A percentile compares a stretch with the other conserved stretches of the same genome.
Evolutionary conservation across 331 rosid genomes (phyloP).

Genomic region (Rhamnella rubrinervis): DNA sequence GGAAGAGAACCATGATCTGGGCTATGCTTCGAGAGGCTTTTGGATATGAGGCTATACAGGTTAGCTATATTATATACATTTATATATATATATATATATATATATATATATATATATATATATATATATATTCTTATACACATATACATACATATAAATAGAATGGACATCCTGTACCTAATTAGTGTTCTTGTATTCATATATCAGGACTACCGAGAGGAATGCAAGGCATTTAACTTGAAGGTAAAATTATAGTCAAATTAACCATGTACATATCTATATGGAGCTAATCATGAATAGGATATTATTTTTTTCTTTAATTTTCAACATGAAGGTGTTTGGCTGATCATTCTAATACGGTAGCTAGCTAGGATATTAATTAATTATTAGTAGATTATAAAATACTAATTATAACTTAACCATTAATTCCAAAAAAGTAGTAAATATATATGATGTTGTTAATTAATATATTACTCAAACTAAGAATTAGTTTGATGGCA

Average conservation of each 20-base stretch:
- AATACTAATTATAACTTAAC: too few relatives aligned
- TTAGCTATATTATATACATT: not conserved
- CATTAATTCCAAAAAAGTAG: too few relatives aligned
- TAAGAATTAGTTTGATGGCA: not conserved
- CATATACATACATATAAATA: not conserved
- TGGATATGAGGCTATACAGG: slow-evolving; percentile 50
- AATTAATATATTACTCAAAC: too few relatives aligned
- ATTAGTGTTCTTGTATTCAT: too few relatives aligned
- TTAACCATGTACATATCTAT: not conserved
- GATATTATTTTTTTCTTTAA: too few relatives aligned
- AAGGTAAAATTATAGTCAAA: slow-evolving; percentile 22
- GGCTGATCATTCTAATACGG: too few relatives aligned
- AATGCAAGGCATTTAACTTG: slow-evolving; percentile 28
- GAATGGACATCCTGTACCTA: not conserved
- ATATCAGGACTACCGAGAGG: slow-evolving; percentile 28
- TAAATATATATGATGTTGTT: too few relatives aligned
- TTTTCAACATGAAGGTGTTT: too few relatives aligned
- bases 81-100: not conserved
- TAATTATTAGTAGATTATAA: too few relatives aligned
- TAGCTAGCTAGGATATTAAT: too few relatives aligned
- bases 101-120: not conserved
- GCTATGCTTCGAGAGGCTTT: slow-evolving; percentile 74
- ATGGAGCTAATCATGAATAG: too few relatives aligned
- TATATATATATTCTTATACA: not conserved
- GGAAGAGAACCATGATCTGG: slow-evolving; percentile 80